These are phyloP conservation scores for Neurospora terricola DNA, from an alignment of 495 filamentous ascomycete genomes.

Conservation along the genomic window DNA sequence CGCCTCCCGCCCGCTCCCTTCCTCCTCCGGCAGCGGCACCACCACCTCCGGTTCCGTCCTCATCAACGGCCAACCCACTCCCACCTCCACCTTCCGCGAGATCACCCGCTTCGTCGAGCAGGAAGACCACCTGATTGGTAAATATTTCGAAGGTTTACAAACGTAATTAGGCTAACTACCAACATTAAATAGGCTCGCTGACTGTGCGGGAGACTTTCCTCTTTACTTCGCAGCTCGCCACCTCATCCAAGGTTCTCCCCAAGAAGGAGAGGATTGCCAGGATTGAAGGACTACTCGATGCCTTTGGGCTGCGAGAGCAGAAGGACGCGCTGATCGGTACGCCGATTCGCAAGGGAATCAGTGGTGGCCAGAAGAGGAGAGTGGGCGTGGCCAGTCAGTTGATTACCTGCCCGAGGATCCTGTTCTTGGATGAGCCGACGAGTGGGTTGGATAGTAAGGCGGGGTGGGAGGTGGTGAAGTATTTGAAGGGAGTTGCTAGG, in stretches of 20 bases:
- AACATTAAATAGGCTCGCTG: constrained; percentile 43
- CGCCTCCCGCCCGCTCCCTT: constrained; percentile 54
- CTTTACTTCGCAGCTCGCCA: constrained; percentile 72
- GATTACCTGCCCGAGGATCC: constrained; percentile 65
- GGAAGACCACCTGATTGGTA: constrained; percentile 74
- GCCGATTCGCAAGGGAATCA: constrained; percentile 67
- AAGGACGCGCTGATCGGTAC: constrained; percentile 63
- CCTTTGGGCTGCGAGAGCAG: constrained; percentile 66
- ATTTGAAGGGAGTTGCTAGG: constrained; percentile 60
- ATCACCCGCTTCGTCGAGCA: constrained; percentile 72
- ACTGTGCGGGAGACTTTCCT: constrained; percentile 68
- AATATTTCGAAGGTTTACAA: too few species aligned
- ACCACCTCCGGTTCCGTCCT: constrained; percentile 30
- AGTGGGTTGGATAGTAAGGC: constrained; percentile 71
- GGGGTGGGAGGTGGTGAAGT: constrained; percentile 71
- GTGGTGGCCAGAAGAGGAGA: constrained; percentile 70
- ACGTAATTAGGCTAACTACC: too few species aligned
- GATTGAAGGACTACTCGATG: constrained; percentile 75
- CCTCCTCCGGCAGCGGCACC: background rate
- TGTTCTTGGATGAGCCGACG: constrained; percentile 78
- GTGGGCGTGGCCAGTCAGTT: constrained; percentile 70
- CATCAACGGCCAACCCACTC: constrained; percentile 44
- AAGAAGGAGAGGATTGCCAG: constrained; percentile 60
- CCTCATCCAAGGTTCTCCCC: constrained; percentile 11
- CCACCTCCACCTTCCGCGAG: constrained; percentile 33